Evolutionary conservation across 2,329 filamentous ascomycete species (phyloP).

Genomic region (Botrytis sinoallii): DNA sequence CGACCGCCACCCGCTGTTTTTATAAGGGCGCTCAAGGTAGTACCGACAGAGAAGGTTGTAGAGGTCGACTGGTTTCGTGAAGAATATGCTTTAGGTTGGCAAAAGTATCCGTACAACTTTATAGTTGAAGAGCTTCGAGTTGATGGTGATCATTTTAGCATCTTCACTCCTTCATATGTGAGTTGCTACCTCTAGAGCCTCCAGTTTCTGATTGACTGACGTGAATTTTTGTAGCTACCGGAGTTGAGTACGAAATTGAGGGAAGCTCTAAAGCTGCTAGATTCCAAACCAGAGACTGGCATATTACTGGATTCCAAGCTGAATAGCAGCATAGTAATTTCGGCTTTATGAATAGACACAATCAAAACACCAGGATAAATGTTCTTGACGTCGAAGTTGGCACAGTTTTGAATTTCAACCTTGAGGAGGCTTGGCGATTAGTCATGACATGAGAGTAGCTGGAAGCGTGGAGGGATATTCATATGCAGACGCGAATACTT

Average conservation of each 20-base stretch:
- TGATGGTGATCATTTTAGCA: slow-evolving; percentile 17
- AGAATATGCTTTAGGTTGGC: slow-evolving; percentile 12
- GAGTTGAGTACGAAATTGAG: neutral
- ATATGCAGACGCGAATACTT: neutral
- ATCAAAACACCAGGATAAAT: neutral
- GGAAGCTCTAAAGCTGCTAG: neutral
- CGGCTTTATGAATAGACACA: neutral
- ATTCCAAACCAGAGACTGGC: neutral
- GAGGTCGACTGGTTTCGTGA: slow-evolving; percentile 16
- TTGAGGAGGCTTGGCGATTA: neutral
- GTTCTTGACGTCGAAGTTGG: neutral
- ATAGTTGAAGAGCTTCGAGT: slow-evolving; percentile 11
- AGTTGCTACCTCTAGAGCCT: neutral
- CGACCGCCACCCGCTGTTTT: slow-evolving; percentile 11
- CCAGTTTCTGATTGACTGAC: neutral
- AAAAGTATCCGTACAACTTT: slow-evolving; percentile 12
- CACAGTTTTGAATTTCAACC: neutral
- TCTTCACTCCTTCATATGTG: slow-evolving; percentile 13
- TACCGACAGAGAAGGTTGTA: slow-evolving; percentile 12
- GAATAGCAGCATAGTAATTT: too few species aligned
- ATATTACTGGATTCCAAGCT: neutral
- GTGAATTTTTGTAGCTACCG: neutral
- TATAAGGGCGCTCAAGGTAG: slow-evolving; percentile 3
- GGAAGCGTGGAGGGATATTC: neutral
- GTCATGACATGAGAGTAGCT: neutral